Evolutionary conservation across 116 monocot species (phyloP).

Genomic region (Dioscorea cayenensis): DNA sequence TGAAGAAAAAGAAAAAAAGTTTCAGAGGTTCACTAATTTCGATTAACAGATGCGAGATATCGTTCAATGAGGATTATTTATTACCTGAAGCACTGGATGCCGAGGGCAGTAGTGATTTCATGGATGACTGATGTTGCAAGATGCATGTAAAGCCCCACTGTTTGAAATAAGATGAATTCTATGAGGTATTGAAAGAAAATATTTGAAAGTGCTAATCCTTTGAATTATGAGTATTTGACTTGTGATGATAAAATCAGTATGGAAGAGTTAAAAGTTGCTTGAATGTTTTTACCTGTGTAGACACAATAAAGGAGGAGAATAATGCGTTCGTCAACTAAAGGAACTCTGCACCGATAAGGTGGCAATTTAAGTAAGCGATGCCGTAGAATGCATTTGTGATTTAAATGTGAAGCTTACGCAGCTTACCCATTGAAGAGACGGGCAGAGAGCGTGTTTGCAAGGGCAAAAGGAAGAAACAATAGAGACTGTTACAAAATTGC

Average conservation of each 20-base stretch:
- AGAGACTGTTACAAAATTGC: conserved; percentile 41
- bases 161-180: neutral
- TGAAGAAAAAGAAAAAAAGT: neutral
- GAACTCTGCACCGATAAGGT: conserved; percentile 30
- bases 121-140: conserved; percentile 85
- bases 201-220: neutral
- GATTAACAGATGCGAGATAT: neutral
- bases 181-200: neutral
- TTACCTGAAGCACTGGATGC: conserved; percentile 94
- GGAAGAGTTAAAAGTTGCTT: neutral
- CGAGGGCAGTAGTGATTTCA: conserved; percentile 82
- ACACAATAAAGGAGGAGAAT: conserved; percentile 68
- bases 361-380: neutral
- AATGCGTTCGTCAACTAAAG: conserved; percentile 47
- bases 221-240: neutral
- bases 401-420: neutral
- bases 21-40: neutral
- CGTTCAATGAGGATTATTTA: neutral
- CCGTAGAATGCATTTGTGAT: neutral
- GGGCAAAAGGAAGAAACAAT: conserved; percentile 77
- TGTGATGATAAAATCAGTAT: neutral
- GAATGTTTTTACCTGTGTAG: conserved; percentile 49
- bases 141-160: conserved; percentile 77
- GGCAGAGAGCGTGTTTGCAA: conserved; percentile 90
- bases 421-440: conserved; percentile 81